Base-by-base conservation (phyloP, 2,329 filamentous ascomycete genomes). In the Cercospora zeae-maydis region DNA sequence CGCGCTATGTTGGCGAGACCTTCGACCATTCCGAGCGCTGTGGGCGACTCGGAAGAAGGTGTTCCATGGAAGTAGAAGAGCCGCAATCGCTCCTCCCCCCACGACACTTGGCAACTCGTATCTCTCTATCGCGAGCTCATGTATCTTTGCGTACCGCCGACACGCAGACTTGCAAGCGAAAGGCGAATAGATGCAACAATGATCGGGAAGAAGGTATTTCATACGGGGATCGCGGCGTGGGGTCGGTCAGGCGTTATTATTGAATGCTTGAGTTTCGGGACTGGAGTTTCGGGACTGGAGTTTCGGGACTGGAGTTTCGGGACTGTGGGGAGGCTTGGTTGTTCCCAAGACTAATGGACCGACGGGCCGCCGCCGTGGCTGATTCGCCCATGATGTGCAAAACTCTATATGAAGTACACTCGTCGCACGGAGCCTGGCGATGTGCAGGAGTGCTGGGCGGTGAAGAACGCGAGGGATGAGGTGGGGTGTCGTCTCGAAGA, bases 391-490 rank as follows among this genome's bases (percentile, higher is more conserved):
- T 27, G 37, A n/a, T n/a, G 27, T 27, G 27, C 37, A 37, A n/a
- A 42, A 39, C 54, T 57, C n/a, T 13, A 57, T 57, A 16, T 57
- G 21, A 42, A 31, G 37, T 36, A 57, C 37, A 53, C n/a, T n/a
- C n/a, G n/a, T n/a, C n/a, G 24, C 24, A 53, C 49, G 54, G 37
- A 33, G 52, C 31, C 30, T 45, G 54, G 21, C 19, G 13, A 45
- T 30, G n/a, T 30, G 34, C 24, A 52, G 11, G n/a, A 49, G 42
- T 31, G 21, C 42, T 51, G 57, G 42, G 57, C 57, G 57, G 57
- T 52, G 45, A 51, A 19, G 31, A 24, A 19, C 21, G 31, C 47
- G 57, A 33, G 57, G 57, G 57, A 59, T 59, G 57, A 52, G 14
- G 57, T 52, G 57, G 45, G 57, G 39, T 59, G n/a, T 52, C 10